phyloP scores from a whole-genome alignment of 1,284 basidiomycete species.

The Hypsizygus ulmarius region DNA sequence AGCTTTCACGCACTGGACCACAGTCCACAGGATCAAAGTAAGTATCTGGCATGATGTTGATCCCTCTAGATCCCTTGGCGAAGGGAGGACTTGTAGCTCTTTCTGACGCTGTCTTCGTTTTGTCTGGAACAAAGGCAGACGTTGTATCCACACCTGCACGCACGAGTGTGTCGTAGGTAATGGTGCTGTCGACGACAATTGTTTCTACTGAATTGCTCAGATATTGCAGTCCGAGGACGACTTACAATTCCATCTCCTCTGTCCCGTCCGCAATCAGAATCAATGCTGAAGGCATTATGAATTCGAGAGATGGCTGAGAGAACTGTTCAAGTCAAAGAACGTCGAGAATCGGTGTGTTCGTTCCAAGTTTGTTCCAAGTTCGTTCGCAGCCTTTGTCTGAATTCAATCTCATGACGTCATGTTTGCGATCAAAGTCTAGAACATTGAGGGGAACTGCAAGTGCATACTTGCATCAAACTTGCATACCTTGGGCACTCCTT shows the following conservation, averaged over 20 bases:
- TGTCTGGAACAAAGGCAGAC: conserved; percentile 62
- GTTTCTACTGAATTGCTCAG: neutral
- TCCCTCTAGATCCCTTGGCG: conserved; percentile 69
- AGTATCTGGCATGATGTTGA: conserved; percentile 70
- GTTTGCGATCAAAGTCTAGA: too few relatives aligned
- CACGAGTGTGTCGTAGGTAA: conserved; percentile 77
- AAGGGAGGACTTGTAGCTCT: conserved; percentile 34
- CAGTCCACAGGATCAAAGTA: conserved; percentile 45
- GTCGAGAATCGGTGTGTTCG: neutral
- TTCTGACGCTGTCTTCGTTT: conserved; percentile 17
- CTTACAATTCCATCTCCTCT: conserved; percentile 87
- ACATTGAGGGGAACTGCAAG: too few relatives aligned
- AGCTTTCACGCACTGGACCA: conserved; percentile 40
- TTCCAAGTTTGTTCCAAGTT: too few relatives aligned
- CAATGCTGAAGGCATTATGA: conserved; percentile 49
- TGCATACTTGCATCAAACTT: too few relatives aligned
- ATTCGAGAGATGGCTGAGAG: neutral
- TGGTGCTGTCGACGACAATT: conserved; percentile 49
- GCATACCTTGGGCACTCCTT: too few relatives aligned
- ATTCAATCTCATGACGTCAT: too few relatives aligned
- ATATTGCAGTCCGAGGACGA: conserved; percentile 2
- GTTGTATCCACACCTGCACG: conserved; percentile 65
- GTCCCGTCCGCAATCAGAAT: conserved; percentile 87
- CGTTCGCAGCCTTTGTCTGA: too few relatives aligned
- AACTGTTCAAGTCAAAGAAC: neutral